Conservation (phyloP, 2,329 filamentous ascomycete genomes). For the Rugonectria rugulosa region DNA sequence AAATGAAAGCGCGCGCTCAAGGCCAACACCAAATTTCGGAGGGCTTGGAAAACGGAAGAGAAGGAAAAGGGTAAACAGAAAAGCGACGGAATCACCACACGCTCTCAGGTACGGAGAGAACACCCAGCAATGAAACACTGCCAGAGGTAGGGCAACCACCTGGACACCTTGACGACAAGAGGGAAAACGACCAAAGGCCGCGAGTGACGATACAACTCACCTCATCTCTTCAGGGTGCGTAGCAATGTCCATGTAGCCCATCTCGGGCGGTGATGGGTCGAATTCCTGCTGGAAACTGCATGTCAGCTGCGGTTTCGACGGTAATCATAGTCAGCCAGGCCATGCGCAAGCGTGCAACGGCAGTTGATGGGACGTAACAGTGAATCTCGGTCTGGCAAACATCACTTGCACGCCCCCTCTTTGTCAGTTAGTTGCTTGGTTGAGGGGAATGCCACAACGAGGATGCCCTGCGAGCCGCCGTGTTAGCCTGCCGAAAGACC, state of each 20-base stretch:
- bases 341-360: constrained; percentile 13
- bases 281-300: constrained; percentile 56
- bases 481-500: constrained; percentile 10
- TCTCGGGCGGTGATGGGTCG: constrained; percentile 60
- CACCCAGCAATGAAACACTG: not conserved
- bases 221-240: constrained; percentile 60
- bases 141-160: constrained; percentile 4
- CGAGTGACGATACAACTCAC: constrained; percentile 49
- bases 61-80: not conserved
- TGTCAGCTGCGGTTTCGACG: constrained; percentile 29
- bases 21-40: not conserved
- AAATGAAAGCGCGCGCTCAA: not conserved
- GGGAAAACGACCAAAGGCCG: constrained; percentile 4
- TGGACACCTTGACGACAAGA: not conserved
- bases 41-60: not conserved
- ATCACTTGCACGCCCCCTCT: constrained; percentile 16
- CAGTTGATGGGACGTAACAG: constrained; percentile 15
- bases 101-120: not conserved
- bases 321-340: constrained; percentile 10
- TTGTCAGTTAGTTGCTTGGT: not conserved
- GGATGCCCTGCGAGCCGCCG: constrained; percentile 6
- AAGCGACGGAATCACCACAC: not conserved
- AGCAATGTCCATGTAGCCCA: constrained; percentile 63
- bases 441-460: not conserved
- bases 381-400: constrained; percentile 2